Base-by-base conservation (phyloP, 371 early-diverging fungal genomes). In the Mucor velutinosus region DNA sequence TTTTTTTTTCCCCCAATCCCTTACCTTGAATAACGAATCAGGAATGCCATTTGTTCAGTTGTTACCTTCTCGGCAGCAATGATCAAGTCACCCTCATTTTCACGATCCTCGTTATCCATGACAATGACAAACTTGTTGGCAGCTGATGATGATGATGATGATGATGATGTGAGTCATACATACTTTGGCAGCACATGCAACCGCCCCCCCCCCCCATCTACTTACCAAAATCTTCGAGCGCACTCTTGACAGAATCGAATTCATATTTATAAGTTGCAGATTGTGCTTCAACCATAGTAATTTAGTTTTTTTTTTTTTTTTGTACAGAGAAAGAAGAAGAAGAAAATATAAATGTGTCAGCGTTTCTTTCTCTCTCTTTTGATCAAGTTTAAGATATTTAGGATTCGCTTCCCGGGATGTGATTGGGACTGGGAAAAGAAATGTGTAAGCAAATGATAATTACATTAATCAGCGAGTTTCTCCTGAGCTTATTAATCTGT, bases 1-100 rank as follows among this genome's bases (percentile, higher is more conserved):
- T 0, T 37, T 33, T 17, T 30, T 30, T 41, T 19, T 23, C 15
- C 23, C 17, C 7, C 35, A 19, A 32, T 25, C 21, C 19, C 23
- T 67, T 83, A 93, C 94, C 93, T 92, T 17, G 94, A 91, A 80
- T 97, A 87, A 58, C 95, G 89, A 79, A 98, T 91, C 73, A 96
- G 84, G 73, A 98, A 98, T 10, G 97, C 97, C 87, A 95, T 90
- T 76, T 94, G 91, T 70, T 93, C 94, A 0, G 94, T 89, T 11
- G 96, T 97, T 17, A 93, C 77, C 69, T 89, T 88, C 75, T 97
- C 90, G 17, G 93, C 97, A 0, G 99, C 96, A 63, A 97, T 91
- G 68, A 98, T 94, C 64, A 98, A 78, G 72, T 98, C 99, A 59
- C 99, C 99, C 74, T 98, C 99, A 73, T 98, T 98, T 82, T 98